Percentiles rank a stretch among this genome's conserved stretches.
Conservation (phyloP, 2,329 filamentous ascomycete genomes). For the Zopfia rhizophila region DNA sequence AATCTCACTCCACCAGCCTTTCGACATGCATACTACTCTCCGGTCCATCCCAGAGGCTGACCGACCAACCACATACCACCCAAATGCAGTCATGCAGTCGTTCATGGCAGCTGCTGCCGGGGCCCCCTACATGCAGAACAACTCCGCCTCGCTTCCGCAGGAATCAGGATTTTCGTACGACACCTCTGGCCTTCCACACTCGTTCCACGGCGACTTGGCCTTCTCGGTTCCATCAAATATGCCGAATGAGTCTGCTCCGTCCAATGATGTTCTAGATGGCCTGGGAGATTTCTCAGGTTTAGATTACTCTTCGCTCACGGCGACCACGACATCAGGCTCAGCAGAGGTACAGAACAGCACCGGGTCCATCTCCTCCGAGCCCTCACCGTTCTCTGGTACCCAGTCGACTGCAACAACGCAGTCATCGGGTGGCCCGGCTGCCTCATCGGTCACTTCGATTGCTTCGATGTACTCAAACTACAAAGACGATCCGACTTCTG, state of each 20-base stretch:
- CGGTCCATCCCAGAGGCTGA: conserved; percentile 47
- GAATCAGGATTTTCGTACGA: conserved; percentile 38
- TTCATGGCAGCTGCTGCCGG: conserved; percentile 39
- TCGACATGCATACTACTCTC: conserved; percentile 47
- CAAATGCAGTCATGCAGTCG: conserved; percentile 49
- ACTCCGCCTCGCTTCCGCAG: conserved; percentile 34
- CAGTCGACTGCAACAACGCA: conserved; percentile 43
- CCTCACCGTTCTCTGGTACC: conserved; percentile 48
- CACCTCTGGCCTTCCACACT: conserved; percentile 27
- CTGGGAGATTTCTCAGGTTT: conserved; percentile 40
- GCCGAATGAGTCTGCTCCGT: conserved; percentile 31
- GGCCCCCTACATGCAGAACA: conserved; percentile 36
- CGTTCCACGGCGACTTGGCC: conserved; percentile 33
- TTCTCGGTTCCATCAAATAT: conserved; percentile 38
- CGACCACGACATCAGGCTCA: conserved; percentile 33
- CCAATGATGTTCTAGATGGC: conserved; percentile 34
- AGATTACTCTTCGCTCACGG: conserved; percentile 38
- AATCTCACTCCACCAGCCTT: conserved; percentile 44
- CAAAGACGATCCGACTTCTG: conserved; percentile 42
- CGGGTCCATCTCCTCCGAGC: conserved; percentile 43
- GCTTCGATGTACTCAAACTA: conserved; percentile 50
- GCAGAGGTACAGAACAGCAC: conserved; percentile 42
- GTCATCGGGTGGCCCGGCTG: conserved; percentile 44
- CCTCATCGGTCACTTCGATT: conserved; percentile 47
- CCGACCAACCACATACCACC: conserved; percentile 36